A percentile compares a stretch with the other conserved stretches of the same genome.
Conservation (phyloP, 176 grass and related monocot genomes). For the Thinopyrum elongatum region DNA sequence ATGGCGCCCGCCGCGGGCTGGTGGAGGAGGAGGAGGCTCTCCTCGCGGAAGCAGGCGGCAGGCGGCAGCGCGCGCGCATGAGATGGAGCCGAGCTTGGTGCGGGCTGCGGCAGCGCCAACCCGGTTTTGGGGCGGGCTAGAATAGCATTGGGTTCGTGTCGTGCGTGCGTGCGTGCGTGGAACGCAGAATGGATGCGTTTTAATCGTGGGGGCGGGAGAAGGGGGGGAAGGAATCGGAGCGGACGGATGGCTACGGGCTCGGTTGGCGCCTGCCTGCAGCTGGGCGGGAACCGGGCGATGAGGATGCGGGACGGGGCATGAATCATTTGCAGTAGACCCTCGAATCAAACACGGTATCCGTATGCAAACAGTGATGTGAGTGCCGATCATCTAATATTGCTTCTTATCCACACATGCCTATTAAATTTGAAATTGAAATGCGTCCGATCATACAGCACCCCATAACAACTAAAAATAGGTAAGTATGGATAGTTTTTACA, state of each 20-base stretch:
- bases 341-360: too few species aligned
- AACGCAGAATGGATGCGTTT: constrained; percentile 1
- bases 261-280: neutral
- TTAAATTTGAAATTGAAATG: too few species aligned
- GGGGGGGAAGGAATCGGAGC: neutral
- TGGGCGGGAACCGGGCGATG: neutral
- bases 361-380: too few species aligned
- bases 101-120: neutral
- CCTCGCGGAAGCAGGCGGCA: neutral
- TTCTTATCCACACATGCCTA: too few species aligned
- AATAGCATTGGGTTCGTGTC: neutral
- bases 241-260: neutral
- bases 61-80: neutral
- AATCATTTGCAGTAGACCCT: too few species aligned
- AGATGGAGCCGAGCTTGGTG: neutral
- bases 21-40: neutral
- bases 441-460: too few species aligned
- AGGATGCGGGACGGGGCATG: neutral
- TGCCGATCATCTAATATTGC: too few species aligned
- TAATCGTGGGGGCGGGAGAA: neutral
- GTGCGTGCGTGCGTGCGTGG: neutral
- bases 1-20: constrained; percentile 18
- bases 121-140: neutral
- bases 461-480: too few species aligned
- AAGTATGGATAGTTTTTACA: too few species aligned